Percentiles rank a stretch among this genome's conserved stretches.
Conservation (phyloP, 1,284 basidiomycete species). For the Papiliotrema flavescens region DNA sequence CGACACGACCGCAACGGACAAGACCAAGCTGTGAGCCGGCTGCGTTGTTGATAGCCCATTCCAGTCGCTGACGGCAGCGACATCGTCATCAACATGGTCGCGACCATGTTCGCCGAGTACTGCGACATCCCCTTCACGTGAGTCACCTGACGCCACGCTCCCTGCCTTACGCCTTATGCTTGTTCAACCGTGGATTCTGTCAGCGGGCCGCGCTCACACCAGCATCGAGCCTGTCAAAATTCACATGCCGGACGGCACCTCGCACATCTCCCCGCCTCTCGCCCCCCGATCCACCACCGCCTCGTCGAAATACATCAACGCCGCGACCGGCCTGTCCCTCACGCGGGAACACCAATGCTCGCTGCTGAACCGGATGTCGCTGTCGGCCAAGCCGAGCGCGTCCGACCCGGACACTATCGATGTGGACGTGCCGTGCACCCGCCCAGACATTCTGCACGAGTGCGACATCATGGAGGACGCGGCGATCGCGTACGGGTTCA, state of each 20-base stretch:
- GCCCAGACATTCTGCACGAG: constrained; percentile 96
- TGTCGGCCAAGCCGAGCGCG: constrained; percentile 53
- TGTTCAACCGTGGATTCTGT: no score
- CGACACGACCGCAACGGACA: constrained; percentile 95
- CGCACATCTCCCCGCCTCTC: constrained; percentile 76
- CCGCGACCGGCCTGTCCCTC: constrained; percentile 82
- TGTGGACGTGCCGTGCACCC: constrained; percentile 80
- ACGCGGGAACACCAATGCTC: constrained; percentile 37
- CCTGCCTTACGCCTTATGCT: background rate
- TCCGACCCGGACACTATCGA: constrained; percentile 58
- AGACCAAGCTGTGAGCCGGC: constrained; percentile 72
- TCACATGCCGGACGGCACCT: constrained; percentile 70
- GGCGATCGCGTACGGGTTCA: constrained; percentile 96
- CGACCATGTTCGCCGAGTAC: constrained; percentile 97
- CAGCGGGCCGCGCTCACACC: constrained; percentile 6
- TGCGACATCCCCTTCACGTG: constrained; percentile 87
- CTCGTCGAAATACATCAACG: constrained; percentile 87
- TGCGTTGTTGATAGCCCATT: background rate
- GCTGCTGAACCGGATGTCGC: constrained; percentile 45
- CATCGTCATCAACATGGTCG: constrained; percentile 90
- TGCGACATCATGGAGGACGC: constrained; percentile 98
- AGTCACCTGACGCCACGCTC: no score
- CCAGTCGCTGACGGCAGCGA: constrained; percentile 44
- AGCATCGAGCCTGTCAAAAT: constrained; percentile 89
- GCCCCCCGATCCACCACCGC: constrained; percentile 68